These are phyloP conservation scores for Circinella minor DNA, from an alignment of 371 early-diverging fungal genomes.

Conservation along the genomic window DNA sequence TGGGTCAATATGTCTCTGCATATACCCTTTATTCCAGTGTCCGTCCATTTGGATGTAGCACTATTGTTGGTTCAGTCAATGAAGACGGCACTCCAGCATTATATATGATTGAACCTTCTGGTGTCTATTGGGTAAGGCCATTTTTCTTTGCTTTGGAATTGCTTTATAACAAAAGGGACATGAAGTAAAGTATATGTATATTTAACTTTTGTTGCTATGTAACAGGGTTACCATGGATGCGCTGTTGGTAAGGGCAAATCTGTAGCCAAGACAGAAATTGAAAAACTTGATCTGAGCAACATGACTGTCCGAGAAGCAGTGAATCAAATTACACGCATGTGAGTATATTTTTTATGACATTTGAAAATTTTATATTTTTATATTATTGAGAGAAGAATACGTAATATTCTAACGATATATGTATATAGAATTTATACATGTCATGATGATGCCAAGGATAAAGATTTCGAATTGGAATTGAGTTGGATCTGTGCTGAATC, in stretches of 20 bases:
- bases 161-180: too few relatives aligned
- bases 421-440: constrained; percentile 83
- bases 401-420: too few relatives aligned
- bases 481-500: constrained; percentile 95
- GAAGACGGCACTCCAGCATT: constrained; percentile 80
- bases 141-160: too few relatives aligned
- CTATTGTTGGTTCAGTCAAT: constrained; percentile 77
- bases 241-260: constrained; percentile 97
- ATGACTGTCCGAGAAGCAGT: constrained; percentile 91
- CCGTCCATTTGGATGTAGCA: constrained; percentile 95
- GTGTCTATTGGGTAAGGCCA: constrained; percentile 84
- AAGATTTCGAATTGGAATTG: constrained; percentile 96
- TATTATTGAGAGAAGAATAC: too few relatives aligned
- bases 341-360: constrained; percentile 23
- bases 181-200: too few relatives aligned
- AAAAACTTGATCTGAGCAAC: constrained; percentile 88
- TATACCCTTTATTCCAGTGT: constrained; percentile 96
- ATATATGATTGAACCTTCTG: constrained; percentile 97
- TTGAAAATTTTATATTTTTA: too few relatives aligned
- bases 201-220: neutral
- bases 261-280: constrained; percentile 96
- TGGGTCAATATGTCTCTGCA: constrained; percentile 92
- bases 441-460: constrained; percentile 97
- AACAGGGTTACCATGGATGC: constrained; percentile 90
- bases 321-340: constrained; percentile 95